phyloP scores from a whole-genome alignment of 441 rosid genomes.

The Breynia disticha region DNA sequence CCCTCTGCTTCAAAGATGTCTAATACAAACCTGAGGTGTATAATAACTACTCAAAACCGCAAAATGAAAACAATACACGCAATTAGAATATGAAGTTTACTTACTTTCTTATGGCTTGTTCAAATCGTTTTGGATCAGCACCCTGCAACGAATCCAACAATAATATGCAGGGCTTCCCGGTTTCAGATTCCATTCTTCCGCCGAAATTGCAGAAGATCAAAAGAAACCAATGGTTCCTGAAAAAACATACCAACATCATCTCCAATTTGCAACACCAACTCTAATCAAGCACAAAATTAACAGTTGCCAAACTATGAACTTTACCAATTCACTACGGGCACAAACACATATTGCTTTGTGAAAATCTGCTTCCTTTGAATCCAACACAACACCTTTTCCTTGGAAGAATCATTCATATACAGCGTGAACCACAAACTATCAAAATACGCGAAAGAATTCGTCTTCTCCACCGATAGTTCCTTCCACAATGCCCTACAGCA shows the following conservation, averaged over 20 bases:
- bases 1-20: no score
- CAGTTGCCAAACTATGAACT: not conserved
- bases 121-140: constrained; percentile 22
- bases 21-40: no score
- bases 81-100: not conserved
- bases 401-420: constrained; percentile 16
- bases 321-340: constrained; percentile 26
- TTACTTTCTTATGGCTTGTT: constrained; percentile 24
- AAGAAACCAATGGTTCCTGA: constrained; percentile 28
- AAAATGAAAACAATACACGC: no score
- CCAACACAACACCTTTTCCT: constrained; percentile 22
- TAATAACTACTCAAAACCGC: no score
- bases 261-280: no score
- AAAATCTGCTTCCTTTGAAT: constrained; percentile 22
- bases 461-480: constrained; percentile 14
- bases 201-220: constrained; percentile 27
- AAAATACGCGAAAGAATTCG: constrained; percentile 13
- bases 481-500: constrained; percentile 16
- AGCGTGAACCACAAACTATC: constrained; percentile 26
- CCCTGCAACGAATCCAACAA: constrained; percentile 26
- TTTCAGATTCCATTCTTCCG: constrained; percentile 13
- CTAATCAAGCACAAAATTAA: no score
- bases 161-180: constrained; percentile 23
- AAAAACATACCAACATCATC: constrained; percentile 1
- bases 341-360: constrained; percentile 22